These are phyloP conservation scores for Lepidium didymum DNA, from an alignment of 345 rosid species.

Conservation along the genomic window DNA sequence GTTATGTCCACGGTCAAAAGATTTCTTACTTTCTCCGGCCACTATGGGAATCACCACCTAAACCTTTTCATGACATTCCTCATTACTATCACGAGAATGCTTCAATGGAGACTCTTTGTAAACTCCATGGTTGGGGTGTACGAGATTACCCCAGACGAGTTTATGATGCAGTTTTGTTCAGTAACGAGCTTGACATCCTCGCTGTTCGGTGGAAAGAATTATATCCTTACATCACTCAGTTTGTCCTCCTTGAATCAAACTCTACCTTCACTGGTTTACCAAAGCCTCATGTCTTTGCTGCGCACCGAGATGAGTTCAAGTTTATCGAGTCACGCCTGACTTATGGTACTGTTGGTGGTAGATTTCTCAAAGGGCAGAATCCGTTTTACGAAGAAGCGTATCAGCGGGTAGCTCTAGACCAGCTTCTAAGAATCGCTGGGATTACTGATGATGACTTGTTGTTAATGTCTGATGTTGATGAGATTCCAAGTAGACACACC, in stretches of 20 bases:
- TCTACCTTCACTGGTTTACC: constrained; percentile 70
- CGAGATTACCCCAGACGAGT: constrained; percentile 81
- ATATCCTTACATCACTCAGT: constrained; percentile 70
- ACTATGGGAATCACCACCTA: constrained; percentile 82
- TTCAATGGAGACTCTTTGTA: constrained; percentile 73
- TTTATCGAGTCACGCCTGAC: constrained; percentile 72
- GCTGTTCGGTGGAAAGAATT: constrained; percentile 71
- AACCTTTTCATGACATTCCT: constrained; percentile 70
- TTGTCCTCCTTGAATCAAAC: constrained; percentile 75
- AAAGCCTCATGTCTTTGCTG: constrained; percentile 58
- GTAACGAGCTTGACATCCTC: constrained; percentile 76
- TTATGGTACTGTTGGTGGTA: constrained; percentile 62
- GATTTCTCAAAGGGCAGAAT: constrained; percentile 67
- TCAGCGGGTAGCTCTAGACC: constrained; percentile 76
- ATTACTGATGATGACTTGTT: constrained; percentile 76
- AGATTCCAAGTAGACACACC: constrained; percentile 84
- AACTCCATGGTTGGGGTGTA: constrained; percentile 81
- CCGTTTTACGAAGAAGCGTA: constrained; percentile 85
- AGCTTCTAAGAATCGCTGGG: constrained; percentile 64
- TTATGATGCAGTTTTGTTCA: constrained; percentile 78
- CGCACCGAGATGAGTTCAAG: constrained; percentile 53
- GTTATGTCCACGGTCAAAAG: constrained; percentile 72
- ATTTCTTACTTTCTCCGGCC: constrained; percentile 79
- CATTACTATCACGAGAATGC: constrained; percentile 78
- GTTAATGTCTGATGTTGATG: constrained; percentile 89